Conservation (phyloP, 1,284 basidiomycete species). For the Singerocomus inundabilis region DNA sequence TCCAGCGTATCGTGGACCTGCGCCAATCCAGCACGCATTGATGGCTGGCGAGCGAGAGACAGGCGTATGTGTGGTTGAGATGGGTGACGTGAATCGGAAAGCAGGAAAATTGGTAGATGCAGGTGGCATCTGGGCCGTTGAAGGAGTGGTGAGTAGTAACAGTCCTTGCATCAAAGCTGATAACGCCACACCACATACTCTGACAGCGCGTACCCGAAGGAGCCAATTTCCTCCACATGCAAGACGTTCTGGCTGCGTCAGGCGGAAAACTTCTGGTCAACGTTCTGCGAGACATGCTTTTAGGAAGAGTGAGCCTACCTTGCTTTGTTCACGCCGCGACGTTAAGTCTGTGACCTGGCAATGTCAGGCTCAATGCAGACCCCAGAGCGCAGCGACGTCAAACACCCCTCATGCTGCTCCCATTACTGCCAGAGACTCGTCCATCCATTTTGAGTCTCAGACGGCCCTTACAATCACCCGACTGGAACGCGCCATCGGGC, state of each 20-base stretch:
- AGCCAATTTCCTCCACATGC: conserved; percentile 54
- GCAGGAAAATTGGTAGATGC: conserved; percentile 41
- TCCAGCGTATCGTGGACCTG: conserved; percentile 87
- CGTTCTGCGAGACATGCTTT: conserved; percentile 63
- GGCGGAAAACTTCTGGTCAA: conserved; percentile 69
- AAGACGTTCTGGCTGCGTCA: conserved; percentile 58
- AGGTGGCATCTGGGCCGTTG: conserved; percentile 56
- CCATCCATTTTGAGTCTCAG: conserved; percentile 57
- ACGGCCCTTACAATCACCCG: conserved; percentile 56
- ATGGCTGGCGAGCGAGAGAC: conserved; percentile 44
- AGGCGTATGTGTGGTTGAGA: conserved; percentile 59
- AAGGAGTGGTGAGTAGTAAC: conserved; percentile 33
- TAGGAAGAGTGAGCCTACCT: conserved; percentile 37
- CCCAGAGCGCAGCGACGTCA: conserved; percentile 44
- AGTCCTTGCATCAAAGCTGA: conserved; percentile 32
- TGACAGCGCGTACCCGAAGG: conserved; percentile 24
- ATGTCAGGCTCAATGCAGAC: conserved; percentile 42
- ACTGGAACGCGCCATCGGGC: conserved; percentile 62
- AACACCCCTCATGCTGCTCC: conserved; percentile 37
- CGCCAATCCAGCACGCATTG: conserved; percentile 88
- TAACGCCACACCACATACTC: conserved; percentile 55
- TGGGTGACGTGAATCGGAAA: conserved; percentile 39
- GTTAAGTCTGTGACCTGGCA: not conserved
- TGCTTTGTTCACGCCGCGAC: conserved; percentile 21
- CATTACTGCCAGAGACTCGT: conserved; percentile 40